phyloP scores from a whole-genome alignment of 176 grass and related monocot species.

The Aegilops tauschii region DNA sequence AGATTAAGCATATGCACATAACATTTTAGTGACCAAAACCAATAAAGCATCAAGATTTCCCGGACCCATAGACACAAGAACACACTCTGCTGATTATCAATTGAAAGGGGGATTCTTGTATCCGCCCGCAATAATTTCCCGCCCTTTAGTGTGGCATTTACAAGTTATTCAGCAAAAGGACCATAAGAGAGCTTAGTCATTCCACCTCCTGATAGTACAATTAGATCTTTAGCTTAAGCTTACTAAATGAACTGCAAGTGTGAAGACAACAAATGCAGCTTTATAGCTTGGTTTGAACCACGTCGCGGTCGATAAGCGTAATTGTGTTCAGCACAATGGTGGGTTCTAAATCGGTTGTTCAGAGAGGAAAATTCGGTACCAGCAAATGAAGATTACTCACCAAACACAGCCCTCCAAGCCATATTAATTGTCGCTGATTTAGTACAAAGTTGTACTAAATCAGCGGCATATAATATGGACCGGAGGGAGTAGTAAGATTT shows the following conservation, averaged over 20 bases:
- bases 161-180: slow-evolving; percentile 3
- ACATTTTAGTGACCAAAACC: slow-evolving; percentile 14
- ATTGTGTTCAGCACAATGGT: neutral
- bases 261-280: neutral
- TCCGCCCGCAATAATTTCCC: neutral
- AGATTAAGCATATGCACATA: slow-evolving; percentile 1
- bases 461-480: too few species aligned
- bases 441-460: too few species aligned
- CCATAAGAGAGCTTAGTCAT: neutral
- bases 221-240: neutral
- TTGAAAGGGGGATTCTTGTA: neutral
- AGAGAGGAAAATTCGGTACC: neutral
- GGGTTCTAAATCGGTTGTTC: neutral
- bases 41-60: neutral
- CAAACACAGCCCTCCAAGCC: neutral
- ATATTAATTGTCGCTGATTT: too few species aligned
- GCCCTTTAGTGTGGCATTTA: neutral
- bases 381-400: neutral
- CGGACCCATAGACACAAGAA: neutral
- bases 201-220: neutral
- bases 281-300: slow-evolving; percentile 3
- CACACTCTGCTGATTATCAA: neutral
- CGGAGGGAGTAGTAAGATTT: neutral
- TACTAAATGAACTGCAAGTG: neutral
- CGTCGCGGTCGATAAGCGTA: neutral